Base-by-base conservation (phyloP, 2,329 filamentous ascomycete genomes). In the Chaetomium sp. region DNA sequence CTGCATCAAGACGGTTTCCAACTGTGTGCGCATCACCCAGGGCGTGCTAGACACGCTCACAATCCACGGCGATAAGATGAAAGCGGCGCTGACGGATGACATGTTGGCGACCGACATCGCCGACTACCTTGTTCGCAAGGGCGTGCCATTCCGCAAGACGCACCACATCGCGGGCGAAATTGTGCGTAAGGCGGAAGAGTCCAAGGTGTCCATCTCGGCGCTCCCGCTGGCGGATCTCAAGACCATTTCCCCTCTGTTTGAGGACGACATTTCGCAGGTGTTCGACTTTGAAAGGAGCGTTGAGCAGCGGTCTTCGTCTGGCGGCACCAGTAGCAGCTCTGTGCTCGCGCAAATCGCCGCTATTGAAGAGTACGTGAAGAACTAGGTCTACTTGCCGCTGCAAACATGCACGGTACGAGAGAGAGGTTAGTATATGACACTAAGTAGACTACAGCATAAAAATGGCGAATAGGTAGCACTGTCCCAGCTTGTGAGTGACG, bases 231-330 rank as follows among this genome's bases (percentile, higher is more conserved):
- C 82, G 68, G 82, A 90, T 65, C 74, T 91, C 53, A 79, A 87
- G 73, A 76, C 71, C 4, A 80, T 95, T 2, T 87, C 92, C 61
- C 65, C 71, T 1, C 78, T 87, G 50, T 88, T 95, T 61, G 84
- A 81, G 35, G 78, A 84, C 56, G 89, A 94, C 68, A 81, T 95
- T 42, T 71, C 80, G 47, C 74, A 81, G 48, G 81, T 82, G 33
- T 88, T 96, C 67, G 81, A 95, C 72, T 95, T 94, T 66, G 86
- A 95, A 72, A 81, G 81, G 61, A 89, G 86, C 58, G 89, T 95
- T 6, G 90, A 96, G 78, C 79, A 87, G 75, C 83, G 87, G 66
- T 80, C 83, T 43, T 85, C 88, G 2, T 84, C 84, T 62, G 91
- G 90, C 32, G 89, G 89, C 34, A 94, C 88, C 32, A 91, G 88